Percentiles rank a stretch among this genome's conserved stretches.
Conservation (phyloP, 2,329 filamentous ascomycete genomes). For the Microsporum canis region DNA sequence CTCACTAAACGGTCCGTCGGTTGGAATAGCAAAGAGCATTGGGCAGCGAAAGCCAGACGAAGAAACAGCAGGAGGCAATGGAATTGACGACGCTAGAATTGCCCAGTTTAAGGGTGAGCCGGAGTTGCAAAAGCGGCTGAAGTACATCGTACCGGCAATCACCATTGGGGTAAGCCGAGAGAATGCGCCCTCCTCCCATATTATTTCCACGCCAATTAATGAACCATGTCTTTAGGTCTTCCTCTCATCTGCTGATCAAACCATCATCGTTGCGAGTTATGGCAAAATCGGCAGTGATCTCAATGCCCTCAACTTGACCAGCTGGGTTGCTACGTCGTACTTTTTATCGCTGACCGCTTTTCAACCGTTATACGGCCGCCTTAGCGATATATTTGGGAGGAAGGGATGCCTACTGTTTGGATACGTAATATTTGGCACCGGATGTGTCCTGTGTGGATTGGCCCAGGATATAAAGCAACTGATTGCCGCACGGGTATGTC, state of each 20-base stretch:
- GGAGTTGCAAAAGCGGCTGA: conserved; percentile 41
- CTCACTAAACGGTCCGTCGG: conserved; percentile 11
- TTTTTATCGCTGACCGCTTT: conserved; percentile 64
- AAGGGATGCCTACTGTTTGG: conserved; percentile 54
- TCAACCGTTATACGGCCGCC: conserved; percentile 62
- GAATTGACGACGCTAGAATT: conserved; percentile 18
- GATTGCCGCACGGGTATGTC: conserved; percentile 47
- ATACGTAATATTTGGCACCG: conserved; percentile 53
- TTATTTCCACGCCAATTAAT: not conserved
- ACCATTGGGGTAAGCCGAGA: conserved; percentile 45
- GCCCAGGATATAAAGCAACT: conserved; percentile 54
- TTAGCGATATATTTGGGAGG: conserved; percentile 60
- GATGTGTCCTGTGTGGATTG: conserved; percentile 51
- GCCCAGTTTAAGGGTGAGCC: conserved; percentile 36
- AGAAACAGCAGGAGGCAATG: conserved; percentile 20
- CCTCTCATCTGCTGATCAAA: conserved; percentile 62
- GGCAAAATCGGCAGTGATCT: conserved; percentile 66
- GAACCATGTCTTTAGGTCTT: conserved; percentile 44
- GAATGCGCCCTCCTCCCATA: not conserved
- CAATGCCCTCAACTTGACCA: conserved; percentile 60
- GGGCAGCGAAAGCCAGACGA: conserved; percentile 11
- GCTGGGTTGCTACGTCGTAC: conserved; percentile 61
- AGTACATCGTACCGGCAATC: conserved; percentile 50
- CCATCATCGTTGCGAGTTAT: conserved; percentile 67
- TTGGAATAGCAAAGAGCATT: conserved; percentile 13